These are phyloP conservation scores for Colletotrichum horii DNA, from an alignment of 2,329 filamentous ascomycete species.

Conservation along the genomic window DNA sequence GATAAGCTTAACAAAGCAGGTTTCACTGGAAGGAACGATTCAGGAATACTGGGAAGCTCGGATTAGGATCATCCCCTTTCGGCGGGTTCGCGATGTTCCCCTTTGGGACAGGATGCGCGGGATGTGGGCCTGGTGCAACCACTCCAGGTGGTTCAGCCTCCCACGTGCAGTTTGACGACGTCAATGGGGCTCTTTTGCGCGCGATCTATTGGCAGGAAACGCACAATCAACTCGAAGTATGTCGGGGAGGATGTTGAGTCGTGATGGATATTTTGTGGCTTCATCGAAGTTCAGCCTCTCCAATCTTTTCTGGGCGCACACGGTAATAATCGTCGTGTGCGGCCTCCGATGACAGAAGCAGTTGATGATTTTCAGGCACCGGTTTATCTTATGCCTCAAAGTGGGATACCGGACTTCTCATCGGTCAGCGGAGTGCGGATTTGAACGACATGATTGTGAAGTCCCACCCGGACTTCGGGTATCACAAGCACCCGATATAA, in stretches of 20 bases:
- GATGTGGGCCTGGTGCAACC: neutral
- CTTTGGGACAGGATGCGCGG: neutral
- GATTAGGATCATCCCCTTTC: neutral
- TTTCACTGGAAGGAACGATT: neutral
- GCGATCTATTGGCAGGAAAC: neutral
- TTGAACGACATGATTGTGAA: neutral
- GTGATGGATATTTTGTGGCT: neutral
- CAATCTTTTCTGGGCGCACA: neutral
- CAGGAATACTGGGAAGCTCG: fast-evolving
- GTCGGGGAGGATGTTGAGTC: neutral
- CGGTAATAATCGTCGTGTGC: neutral
- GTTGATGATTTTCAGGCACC: neutral
- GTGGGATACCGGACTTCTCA: neutral
- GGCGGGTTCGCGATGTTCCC: neutral
- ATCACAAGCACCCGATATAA: neutral
- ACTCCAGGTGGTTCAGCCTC: neutral
- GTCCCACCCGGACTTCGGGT: neutral
- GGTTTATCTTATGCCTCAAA: neutral
- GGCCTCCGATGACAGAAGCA: neutral
- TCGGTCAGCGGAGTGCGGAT: neutral
- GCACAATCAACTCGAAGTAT: neutral
- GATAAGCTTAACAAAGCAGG: neutral
- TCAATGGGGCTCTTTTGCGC: neutral
- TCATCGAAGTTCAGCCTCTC: neutral
- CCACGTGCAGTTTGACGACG: neutral